Base-by-base conservation (phyloP, 257 asterid species). In the Rauvolfia tetraphylla region DNA sequence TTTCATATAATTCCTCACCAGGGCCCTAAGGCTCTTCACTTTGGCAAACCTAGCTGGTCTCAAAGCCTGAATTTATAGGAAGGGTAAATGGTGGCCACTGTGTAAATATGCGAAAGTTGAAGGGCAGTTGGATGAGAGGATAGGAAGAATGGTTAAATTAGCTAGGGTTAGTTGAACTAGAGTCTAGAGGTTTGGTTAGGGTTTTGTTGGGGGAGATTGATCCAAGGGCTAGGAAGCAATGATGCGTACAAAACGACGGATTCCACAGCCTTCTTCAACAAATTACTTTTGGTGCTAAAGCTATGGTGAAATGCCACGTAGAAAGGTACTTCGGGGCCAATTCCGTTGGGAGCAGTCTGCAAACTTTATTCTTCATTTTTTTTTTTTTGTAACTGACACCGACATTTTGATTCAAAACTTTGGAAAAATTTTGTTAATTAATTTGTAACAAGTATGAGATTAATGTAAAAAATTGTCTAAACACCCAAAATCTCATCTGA, bases 1-100 rank as follows among this genome's bases (percentile, higher is more conserved):
- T 75, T 80, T 4, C 68, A 71, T 75, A 51, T 34, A 59, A 38
- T 31, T 81, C 31, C 73, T 78, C 20, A 71, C 66, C 78, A 84
- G 91, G 85, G 87, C 87, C 90, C 87, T 61, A 75, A 83, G 97
- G 89, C 90, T 87, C 80, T 82, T 86, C 90, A 89, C 86, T 89
- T 91, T 75, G 90, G 96, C 97, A 92, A 93, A 93, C 98, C 18
- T 77, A 81, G 85, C 88, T 81, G 86, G 83, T 90, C 86, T 81
- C 79, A 65, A 84, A 88, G 85, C 75, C 83, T 59, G 29, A 27
- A 76, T 91, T 88, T 93, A 93, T 92, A 92, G 92, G 59, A 34
- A 80, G 49, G 27, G 69, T 39, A 9, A 74, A 29, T 72, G 71
- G 31, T 81, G 92, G 87, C 78, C 29, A 12, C 15, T 57, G 36